Evolutionary conservation across 2,329 filamentous ascomycete species (phyloP), one percentile per base, ranked within the genome.

Genomic region (Neofusicoccum cordaticola): DNA sequence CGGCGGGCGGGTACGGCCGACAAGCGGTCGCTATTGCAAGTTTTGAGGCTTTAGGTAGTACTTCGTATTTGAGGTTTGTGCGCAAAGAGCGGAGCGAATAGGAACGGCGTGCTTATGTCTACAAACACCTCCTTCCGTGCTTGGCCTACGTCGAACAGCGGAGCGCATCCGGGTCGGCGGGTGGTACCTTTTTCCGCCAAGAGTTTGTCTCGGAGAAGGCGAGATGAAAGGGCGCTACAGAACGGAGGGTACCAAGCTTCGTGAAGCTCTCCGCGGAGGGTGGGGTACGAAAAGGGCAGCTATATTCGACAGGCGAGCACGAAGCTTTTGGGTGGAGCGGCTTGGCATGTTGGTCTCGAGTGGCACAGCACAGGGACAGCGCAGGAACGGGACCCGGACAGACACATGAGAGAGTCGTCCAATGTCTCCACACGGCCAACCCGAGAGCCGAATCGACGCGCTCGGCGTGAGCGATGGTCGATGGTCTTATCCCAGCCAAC

Each of bases 191-290:
- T 58, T 19, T 41, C 9, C 6, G 39, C 53, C 22, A 58, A 45
- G 39, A 34, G 39, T 15, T 27, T 45, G 53, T 58, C 53, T 58
- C 53, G 53, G 53, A 13, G 53, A 58, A 19, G 39, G 53, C 53
- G 53, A 58, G 53, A 58, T 34, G 39, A 19, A 45, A 22, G 17
- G 11, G 12, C 39, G 19, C 53, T 27, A 35, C 39, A 12, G 34
- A 19, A 45, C 12, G 35, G 39, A 42, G 19, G 53, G 53, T 35
- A 58, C 39, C 39, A 58, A 19, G 53, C 27, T 58, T 27, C 22
- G 53, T 34, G 37, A 44, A n/a, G 37, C 15, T 12, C 11, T 34
- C 11, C 9, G 13, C 52, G 37, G 39, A 31, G 37, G 19, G 13
- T 31, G 37, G 27, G 52, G 53, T 44, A 42, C 53, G 11, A 31